Conservation (phyloP, 768 basidiomycete genomes). For the Lactarius akahatsu region DNA sequence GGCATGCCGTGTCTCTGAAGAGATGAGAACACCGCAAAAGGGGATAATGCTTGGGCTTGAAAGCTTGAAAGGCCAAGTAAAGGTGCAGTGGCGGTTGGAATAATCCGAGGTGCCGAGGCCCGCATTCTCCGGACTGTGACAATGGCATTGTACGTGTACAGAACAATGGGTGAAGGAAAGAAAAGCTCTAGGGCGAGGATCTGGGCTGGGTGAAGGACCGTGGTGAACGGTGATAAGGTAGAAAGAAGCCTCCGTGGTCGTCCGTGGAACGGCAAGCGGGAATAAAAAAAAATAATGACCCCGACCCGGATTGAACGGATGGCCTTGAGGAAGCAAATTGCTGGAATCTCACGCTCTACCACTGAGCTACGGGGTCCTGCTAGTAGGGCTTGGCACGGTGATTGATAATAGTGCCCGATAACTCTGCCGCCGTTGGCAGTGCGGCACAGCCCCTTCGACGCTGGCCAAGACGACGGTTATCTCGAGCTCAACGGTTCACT, state of each 20-base stretch:
- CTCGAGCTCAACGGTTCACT: not conserved
- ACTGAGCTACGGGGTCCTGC: slow-evolving; percentile 30
- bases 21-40: not conserved
- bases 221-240: not conserved
- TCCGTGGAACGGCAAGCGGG: not conserved
- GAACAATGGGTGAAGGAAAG: not conserved
- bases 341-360: slow-evolving; percentile 33
- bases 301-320: slow-evolving; percentile 33
- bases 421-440: not conserved
- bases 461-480: not conserved
- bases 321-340: slow-evolving; percentile 27
- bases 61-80: not conserved
- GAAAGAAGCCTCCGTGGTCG: not conserved
- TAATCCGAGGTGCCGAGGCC: not conserved
- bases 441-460: slow-evolving; percentile 2
- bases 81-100: not conserved
- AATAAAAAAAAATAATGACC: slow-evolving; percentile 17
- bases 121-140: not conserved
- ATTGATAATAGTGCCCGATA: not conserved
- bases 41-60: not conserved
- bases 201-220: not conserved
- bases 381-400: not conserved
- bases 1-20: slow-evolving; percentile 1
- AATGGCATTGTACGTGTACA: not conserved
- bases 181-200: not conserved